Conservation (phyloP, 2,329 filamentous ascomycete species). For the Microcyclospora pomicola region DNA sequence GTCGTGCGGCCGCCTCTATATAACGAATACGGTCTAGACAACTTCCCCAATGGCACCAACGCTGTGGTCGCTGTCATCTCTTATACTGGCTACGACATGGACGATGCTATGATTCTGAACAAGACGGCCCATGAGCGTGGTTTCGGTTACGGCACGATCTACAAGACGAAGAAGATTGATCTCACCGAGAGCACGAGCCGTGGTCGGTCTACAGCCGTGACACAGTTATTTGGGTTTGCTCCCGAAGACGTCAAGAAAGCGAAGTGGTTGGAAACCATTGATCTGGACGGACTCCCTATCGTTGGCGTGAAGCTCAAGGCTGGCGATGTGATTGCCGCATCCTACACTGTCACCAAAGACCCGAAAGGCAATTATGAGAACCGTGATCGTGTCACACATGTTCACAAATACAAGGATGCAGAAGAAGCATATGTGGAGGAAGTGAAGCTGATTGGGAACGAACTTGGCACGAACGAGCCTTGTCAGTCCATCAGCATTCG, state of each 20-base stretch:
- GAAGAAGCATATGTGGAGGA: constrained; percentile 86
- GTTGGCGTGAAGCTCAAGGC: constrained; percentile 65
- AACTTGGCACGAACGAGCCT: constrained; percentile 70
- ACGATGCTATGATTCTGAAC: constrained; percentile 99
- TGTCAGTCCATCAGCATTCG: constrained; percentile 85
- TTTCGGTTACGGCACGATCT: constrained; percentile 90
- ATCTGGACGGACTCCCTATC: constrained; percentile 74
- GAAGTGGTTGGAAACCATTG: constrained; percentile 57
- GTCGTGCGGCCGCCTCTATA: constrained; percentile 84
- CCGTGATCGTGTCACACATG: constrained; percentile 71
- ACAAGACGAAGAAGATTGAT: constrained; percentile 89
- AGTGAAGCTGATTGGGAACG: constrained; percentile 76
- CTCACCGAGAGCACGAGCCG: constrained; percentile 55
- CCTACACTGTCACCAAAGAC: constrained; percentile 74
- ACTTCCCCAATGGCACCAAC: constrained; percentile 94
- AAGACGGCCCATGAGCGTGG: constrained; percentile 93
- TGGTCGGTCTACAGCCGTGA: constrained; percentile 44
- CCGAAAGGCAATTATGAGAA: constrained; percentile 61
- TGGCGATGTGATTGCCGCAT: constrained; percentile 76
- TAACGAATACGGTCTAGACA: constrained; percentile 92
- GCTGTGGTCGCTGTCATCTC: constrained; percentile 95
- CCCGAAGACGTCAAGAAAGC: constrained; percentile 60
- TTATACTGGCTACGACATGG: constrained; percentile 99
- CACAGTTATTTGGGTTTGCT: constrained; percentile 82
- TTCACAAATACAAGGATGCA: constrained; percentile 86